Percentiles rank a stretch among this genome's conserved stretches.
Conservation (phyloP, 164 flowering plant genomes). For the Berberis vulgaris region DNA sequence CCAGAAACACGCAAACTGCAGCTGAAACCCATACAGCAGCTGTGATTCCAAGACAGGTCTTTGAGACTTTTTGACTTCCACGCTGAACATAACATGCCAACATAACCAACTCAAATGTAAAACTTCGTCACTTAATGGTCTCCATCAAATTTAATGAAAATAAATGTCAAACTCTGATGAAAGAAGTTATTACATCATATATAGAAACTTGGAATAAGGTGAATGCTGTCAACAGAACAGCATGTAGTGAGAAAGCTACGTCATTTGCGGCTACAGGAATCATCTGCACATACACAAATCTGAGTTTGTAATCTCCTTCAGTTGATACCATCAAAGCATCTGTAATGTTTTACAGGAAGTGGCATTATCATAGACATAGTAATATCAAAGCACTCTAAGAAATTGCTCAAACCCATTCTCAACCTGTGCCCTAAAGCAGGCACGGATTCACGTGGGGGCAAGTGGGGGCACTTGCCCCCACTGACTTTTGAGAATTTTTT, state of each 20-base stretch:
- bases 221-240: conserved; percentile 64
- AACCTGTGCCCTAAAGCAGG: too few relatives aligned
- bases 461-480: too few relatives aligned
- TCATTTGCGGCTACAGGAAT: conserved; percentile 94
- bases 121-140: neutral
- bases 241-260: conserved; percentile 86
- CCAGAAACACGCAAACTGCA: conserved; percentile 57
- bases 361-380: too few relatives aligned
- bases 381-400: too few relatives aligned
- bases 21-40: conserved; percentile 47
- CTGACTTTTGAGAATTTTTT: too few relatives aligned
- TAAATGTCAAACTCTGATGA: neutral
- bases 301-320: too few relatives aligned
- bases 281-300: conserved; percentile 43
- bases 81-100: conserved; percentile 40
- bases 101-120: conserved; percentile 1
- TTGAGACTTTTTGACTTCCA: conserved; percentile 73
- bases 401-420: too few relatives aligned
- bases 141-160: neutral
- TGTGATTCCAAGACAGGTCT: conserved; percentile 32
- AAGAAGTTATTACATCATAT: conserved; percentile 48
- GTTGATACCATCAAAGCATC: too few relatives aligned
- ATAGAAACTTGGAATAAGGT: conserved; percentile 65
- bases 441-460: too few relatives aligned
- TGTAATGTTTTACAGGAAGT: too few relatives aligned